Conservation (phyloP, 805 yeast genomes). For the Candida xiaguanensis region DNA sequence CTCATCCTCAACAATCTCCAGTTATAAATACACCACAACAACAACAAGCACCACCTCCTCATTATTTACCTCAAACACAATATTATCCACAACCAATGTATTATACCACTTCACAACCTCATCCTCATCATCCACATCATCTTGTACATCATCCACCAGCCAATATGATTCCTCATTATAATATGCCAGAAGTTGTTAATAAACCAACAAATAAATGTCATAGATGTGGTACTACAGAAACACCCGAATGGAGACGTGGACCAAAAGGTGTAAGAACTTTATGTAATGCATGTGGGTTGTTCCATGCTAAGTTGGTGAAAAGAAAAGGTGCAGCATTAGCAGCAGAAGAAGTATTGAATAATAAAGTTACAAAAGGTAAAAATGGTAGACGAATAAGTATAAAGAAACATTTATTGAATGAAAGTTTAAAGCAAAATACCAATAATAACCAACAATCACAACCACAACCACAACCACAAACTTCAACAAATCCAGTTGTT, state of each 20-base stretch:
- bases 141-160: background rate
- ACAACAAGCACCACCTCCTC: constrained; percentile 3
- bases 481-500: too few species aligned
- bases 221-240: constrained; percentile 49
- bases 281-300: constrained; percentile 91
- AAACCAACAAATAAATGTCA: constrained; percentile 37
- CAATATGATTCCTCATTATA: constrained; percentile 5
- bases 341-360: constrained; percentile 41
- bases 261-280: constrained; percentile 79
- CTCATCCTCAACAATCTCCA: constrained; percentile 1
- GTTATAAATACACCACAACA: constrained; percentile 7
- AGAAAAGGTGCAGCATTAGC: constrained; percentile 54
- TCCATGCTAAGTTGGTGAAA: constrained; percentile 58
- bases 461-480: background rate
- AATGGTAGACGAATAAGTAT: constrained; percentile 39
- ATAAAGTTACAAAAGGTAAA: constrained; percentile 41
- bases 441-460: background rate
- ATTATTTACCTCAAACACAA: background rate
- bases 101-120: constrained; percentile 4
- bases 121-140: constrained; percentile 2
- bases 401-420: constrained; percentile 22
- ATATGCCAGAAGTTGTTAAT: constrained; percentile 29
- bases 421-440: constrained; percentile 7
- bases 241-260: constrained; percentile 94
- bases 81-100: constrained; percentile 6